Percentiles rank a stretch among this genome's conserved stretches.
phyloP scores from a whole-genome alignment of 768 basidiomycete species.

The Lenzites betulinus region DNA sequence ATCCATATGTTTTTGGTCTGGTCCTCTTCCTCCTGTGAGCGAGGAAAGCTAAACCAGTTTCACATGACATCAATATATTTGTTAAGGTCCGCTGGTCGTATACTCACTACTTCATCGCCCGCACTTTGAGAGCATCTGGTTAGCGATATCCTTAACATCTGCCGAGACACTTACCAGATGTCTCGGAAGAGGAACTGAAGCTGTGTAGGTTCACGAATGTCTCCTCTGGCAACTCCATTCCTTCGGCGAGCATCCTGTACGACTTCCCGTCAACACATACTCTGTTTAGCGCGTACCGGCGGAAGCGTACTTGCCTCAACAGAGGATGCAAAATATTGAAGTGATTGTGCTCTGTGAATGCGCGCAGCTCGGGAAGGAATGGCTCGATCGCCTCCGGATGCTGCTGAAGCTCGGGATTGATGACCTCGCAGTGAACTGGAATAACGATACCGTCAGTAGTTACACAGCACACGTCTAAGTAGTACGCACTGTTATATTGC shows the following conservation, averaged over 20 bases:
- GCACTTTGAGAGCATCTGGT: constrained; percentile 29
- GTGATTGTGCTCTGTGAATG: constrained; percentile 33
- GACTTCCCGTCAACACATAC: background rate
- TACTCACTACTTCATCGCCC: constrained; percentile 53
- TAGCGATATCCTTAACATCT: background rate
- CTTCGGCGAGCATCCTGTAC: constrained; percentile 41
- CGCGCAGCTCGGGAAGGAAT: constrained; percentile 33
- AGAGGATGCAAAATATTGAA: constrained; percentile 31
- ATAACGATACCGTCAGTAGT: background rate
- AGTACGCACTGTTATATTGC: constrained; percentile 53
- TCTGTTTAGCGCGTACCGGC: no score
- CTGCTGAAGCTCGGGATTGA: constrained; percentile 29
- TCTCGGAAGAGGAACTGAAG: constrained; percentile 39
- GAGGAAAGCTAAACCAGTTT: constrained; percentile 44
- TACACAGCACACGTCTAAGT: background rate
- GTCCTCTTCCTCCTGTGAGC: constrained; percentile 48
- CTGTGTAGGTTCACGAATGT: constrained; percentile 42
- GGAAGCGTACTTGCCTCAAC: constrained; percentile 21
- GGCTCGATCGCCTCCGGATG: constrained; percentile 33
- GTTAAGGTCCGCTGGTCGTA: background rate
- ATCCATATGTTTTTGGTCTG: constrained; percentile 59
- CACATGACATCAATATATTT: background rate
- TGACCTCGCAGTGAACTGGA: constrained; percentile 37
- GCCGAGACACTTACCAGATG: constrained; percentile 33
- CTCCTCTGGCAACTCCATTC: constrained; percentile 48